These are phyloP conservation scores for Pleurotus sapidus DNA, from an alignment of 768 basidiomycete genomes.

Conservation along the genomic window DNA sequence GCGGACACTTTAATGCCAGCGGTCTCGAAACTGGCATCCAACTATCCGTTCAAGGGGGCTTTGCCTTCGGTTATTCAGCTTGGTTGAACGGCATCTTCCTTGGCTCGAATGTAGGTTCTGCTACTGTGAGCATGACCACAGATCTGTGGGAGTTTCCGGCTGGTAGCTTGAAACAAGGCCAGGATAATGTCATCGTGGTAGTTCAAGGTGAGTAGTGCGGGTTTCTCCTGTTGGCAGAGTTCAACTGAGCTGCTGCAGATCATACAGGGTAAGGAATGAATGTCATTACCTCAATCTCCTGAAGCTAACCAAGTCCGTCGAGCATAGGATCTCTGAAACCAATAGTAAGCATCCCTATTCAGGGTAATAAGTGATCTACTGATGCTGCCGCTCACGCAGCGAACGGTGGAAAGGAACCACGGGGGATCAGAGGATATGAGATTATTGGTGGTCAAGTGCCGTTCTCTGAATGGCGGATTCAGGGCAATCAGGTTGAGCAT, in stretches of 20 bases:
- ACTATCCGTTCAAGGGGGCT: constrained; percentile 46
- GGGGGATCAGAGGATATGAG: constrained; percentile 43
- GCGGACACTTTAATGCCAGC: constrained; percentile 50
- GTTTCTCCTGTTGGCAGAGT: not conserved
- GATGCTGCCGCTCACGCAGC: constrained; percentile 22
- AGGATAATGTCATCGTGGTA: constrained; percentile 42
- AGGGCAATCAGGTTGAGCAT: constrained; percentile 35
- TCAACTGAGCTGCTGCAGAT: constrained; percentile 24
- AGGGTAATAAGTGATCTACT: no score
- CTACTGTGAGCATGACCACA: constrained; percentile 39
- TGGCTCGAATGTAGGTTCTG: constrained; percentile 42
- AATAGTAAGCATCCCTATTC: constrained; percentile 31
- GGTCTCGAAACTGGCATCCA: constrained; percentile 45
- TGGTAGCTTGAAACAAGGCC: constrained; percentile 27
- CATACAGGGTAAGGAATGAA: constrained; percentile 40
- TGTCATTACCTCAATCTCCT: no score
- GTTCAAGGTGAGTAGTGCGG: constrained; percentile 26
- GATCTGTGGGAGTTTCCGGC: constrained; percentile 39
- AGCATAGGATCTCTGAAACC: constrained; percentile 40
- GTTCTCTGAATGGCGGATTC: constrained; percentile 38
- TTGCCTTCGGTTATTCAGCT: constrained; percentile 49
- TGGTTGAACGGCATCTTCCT: constrained; percentile 49
- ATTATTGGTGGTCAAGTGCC: constrained; percentile 35
- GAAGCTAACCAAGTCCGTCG: no score
- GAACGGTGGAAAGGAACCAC: constrained; percentile 47